Evolutionary conservation across 495 filamentous ascomycete species (phyloP).

Genomic region (Jackrogersella minutella): DNA sequence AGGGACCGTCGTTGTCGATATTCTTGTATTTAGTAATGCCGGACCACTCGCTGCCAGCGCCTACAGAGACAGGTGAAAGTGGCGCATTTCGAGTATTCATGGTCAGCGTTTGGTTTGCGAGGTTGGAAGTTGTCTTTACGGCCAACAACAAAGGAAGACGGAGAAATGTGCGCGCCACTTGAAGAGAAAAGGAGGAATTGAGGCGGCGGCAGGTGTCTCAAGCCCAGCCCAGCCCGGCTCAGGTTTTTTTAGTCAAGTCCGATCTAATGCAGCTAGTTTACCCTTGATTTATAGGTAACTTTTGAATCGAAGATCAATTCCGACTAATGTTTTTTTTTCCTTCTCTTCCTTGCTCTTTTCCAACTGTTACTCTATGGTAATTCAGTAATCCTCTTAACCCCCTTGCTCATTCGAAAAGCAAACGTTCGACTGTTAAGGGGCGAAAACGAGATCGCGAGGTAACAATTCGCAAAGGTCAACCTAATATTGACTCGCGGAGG

Average conservation of each 20-base stretch:
- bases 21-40: constrained; percentile 74
- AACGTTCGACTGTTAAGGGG: background rate
- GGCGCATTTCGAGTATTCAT: constrained; percentile 66
- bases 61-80: constrained; percentile 82
- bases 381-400: constrained; percentile 7
- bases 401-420: constrained; percentile 14
- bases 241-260: constrained; percentile 24
- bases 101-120: constrained; percentile 38
- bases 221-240: constrained; percentile 22
- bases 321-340: background rate
- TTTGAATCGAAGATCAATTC: constrained; percentile 2
- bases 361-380: background rate
- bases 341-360: background rate
- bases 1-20: constrained; percentile 62
- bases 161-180: constrained; percentile 41
- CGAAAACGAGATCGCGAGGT: constrained; percentile 2
- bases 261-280: constrained; percentile 26
- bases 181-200: constrained; percentile 29
- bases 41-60: constrained; percentile 88
- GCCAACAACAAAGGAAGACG: constrained; percentile 27
- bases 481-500: constrained; percentile 2
- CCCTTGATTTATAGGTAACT: constrained; percentile 22
- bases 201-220: constrained; percentile 35
- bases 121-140: constrained; percentile 18
- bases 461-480: constrained; percentile 11